Base-by-base conservation (phyloP, 2,329 filamentous ascomycete genomes). In the Ophiostoma montium region DNA sequence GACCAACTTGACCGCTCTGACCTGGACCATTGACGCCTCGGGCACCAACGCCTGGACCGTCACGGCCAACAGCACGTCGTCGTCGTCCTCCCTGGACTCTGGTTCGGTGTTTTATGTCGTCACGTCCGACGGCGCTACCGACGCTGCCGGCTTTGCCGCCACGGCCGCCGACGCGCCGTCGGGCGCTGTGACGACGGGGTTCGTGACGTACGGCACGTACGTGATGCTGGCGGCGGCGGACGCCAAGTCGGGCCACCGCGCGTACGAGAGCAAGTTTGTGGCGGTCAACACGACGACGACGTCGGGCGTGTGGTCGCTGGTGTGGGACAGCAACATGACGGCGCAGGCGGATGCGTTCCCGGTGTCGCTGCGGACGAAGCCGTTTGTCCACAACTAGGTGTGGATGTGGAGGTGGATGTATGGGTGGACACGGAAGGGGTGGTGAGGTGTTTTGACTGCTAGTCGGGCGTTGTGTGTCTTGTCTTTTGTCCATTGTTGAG, bases 261-360 rank as follows among this genome's bases (percentile, higher is more conserved):
- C 19, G 30, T 48, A 48, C 15, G 31, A 48, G 5, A 46, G 48
- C 21, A 48, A 52, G 33, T 53, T 53, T 46, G 49, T 46, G 47
- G 52, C 46, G 6, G 18, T 19, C 9, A 15, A 19, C 16, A 49
- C 32, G 21, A 45, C 30, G 32, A 41, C 43, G 23, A 35, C 9
- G 49, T 46, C 13, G 30, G 49, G 49, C 13, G 30, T 53, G 2
- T 53, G 52, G 52, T 13, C 43, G n/a, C 46, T 53, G 12, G 51
- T 49, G 46, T 53, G 52, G 52, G 51, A 53, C 50, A n/a, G 44
- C 18, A n/a, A n/a, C n/a, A n/a, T n/a, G 33, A 19, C 31, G 47
- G 41, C 50, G 13, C 42, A n/a, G 18, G 13, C 35, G 3, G 23
- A 27, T 8, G 23, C 8, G 23, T 27, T 5, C 23, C 23, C 23